Conservation (phyloP, 2,329 filamentous ascomycete genomes). For the Fusarium armeniacum region DNA sequence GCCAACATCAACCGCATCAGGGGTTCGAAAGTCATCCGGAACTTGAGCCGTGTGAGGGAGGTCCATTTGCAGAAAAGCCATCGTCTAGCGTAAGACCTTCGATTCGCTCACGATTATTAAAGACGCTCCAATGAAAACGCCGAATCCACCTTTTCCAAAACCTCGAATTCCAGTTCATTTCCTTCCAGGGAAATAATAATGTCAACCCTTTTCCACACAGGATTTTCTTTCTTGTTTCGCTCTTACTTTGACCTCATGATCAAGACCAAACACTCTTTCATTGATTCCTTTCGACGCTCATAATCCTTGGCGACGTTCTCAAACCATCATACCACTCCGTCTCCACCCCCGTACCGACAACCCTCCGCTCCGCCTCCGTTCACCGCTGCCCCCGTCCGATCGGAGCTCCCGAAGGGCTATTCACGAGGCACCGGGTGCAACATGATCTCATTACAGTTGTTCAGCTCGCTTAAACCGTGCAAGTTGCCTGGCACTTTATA, state of each 20-base stretch:
- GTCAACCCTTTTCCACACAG: constrained; percentile 17
- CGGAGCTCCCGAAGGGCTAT: constrained; percentile 36
- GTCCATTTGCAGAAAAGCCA: constrained; percentile 43
- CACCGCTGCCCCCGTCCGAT: constrained; percentile 42
- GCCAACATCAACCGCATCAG: constrained; percentile 11
- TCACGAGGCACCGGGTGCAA: constrained; percentile 29
- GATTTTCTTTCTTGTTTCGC: not conserved
- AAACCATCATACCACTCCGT: constrained; percentile 23
- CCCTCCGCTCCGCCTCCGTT: constrained; percentile 49
- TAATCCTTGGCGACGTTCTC: constrained; percentile 3
- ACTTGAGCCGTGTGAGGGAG: constrained; percentile 27
- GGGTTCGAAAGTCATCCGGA: constrained; percentile 33
- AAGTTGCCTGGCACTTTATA: not conserved
- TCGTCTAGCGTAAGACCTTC: constrained; percentile 46
- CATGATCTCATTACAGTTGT: constrained; percentile 14
- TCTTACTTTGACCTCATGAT: not conserved
- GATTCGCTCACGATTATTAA: constrained; percentile 46
- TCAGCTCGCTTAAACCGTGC: not conserved
- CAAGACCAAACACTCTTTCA: not conserved
- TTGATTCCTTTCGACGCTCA: not conserved
- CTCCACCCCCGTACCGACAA: constrained; percentile 45
- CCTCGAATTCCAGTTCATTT: constrained; percentile 46
- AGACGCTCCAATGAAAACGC: constrained; percentile 47
- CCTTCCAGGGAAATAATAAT: constrained; percentile 29
- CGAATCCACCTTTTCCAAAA: constrained; percentile 44